Evolutionary conservation across 1,284 basidiomycete genomes (phyloP), one percentile per base, ranked within the genome.

Genomic region (Trichosporon faecale): DNA sequence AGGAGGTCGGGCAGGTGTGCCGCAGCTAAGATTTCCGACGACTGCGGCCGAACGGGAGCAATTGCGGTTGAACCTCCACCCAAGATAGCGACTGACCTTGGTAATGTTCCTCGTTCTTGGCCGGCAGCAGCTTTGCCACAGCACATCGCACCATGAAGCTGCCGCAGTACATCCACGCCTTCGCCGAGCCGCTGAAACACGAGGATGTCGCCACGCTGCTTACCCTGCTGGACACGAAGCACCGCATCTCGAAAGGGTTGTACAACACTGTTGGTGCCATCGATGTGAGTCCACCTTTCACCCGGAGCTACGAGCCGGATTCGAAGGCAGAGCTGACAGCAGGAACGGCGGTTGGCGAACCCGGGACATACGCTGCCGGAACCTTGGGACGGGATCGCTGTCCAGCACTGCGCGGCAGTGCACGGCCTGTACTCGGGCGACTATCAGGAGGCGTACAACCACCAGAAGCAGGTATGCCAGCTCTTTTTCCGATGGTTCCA

Each of bases 401-500:
- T 79, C 5, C 72, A 79, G 55, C 81, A 83, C 73, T 81, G 79
- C 67, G 81, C 80, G n/a, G 75, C 75, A 46, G 79, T 80, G 8
- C 64, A 76, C 57, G 79, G 79, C 9, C 63, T 80, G 49, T 78
- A 79, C 65, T 66, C 57, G 1, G 72, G 77, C 21, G 70, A 79
- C 66, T 80, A 77, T 66, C 68, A 72, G 37, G 70, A 71, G 65
- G 82, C 82, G 75, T 82, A 82, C 69, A 68, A 72, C 5, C 81
- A 81, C 66, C 82, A 83, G 68, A 75, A 75, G 52, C 71, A 76
- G 8, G 70, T 80, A 1, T 68, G 82, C 63, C 91, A 91, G 31
- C 83, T 89, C 8, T 93, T 94, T 84, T 88, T 90, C 71, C 88
- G 90, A 18, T 94, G 89, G 84, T 90, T 95, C 72, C 85, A 87